Percentiles rank a stretch among this genome's conserved stretches.
These are phyloP conservation scores for Anthoceros angustus DNA, from an alignment of 225 moss, liverwort and hornwort species.

Conservation along the genomic window DNA sequence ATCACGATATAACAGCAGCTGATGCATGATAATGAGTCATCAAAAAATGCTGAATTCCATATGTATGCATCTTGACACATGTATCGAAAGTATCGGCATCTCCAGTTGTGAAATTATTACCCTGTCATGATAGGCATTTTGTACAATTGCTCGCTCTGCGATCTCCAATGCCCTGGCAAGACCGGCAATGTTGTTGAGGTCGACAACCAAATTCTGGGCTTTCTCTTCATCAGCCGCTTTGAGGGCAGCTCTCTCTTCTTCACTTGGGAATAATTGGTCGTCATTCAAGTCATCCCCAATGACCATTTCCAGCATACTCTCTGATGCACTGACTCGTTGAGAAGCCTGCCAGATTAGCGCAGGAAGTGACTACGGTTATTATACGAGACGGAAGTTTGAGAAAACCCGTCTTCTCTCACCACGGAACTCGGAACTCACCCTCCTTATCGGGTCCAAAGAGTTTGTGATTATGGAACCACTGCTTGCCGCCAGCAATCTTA, in stretches of 20 bases:
- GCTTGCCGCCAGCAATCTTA: background rate
- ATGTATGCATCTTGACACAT: background rate
- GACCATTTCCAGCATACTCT: slow-evolving; percentile 30
- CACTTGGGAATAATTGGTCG: slow-evolving; percentile 19
- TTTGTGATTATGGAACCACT: slow-evolving; percentile 1
- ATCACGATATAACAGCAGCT: slow-evolving; percentile 74
- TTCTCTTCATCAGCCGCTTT: slow-evolving; percentile 22
- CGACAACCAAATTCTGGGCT: slow-evolving; percentile 25
- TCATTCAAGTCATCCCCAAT: slow-evolving; percentile 39
- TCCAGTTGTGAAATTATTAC: slow-evolving; percentile 11
- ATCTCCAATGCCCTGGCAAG: slow-evolving; percentile 73
- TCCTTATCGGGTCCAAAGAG: background rate
- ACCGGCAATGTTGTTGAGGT: slow-evolving; percentile 59
- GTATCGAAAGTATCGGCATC: background rate
- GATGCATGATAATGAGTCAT: slow-evolving; percentile 4
- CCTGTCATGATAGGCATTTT: slow-evolving; percentile 73
- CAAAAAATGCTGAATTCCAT: background rate
- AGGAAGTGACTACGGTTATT: background rate
- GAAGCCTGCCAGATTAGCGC: background rate
- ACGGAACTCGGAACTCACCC: background rate
- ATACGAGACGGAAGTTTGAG: background rate
- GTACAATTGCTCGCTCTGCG: slow-evolving; percentile 67
- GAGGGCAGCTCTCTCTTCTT: slow-evolving; percentile 30
- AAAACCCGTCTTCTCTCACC: background rate
- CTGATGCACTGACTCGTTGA: background rate